Percentiles rank a stretch among this genome's conserved stretches.
phyloP scores from a whole-genome alignment of 352 stramenopile species.

The Phytophthora hybrid region DNA sequence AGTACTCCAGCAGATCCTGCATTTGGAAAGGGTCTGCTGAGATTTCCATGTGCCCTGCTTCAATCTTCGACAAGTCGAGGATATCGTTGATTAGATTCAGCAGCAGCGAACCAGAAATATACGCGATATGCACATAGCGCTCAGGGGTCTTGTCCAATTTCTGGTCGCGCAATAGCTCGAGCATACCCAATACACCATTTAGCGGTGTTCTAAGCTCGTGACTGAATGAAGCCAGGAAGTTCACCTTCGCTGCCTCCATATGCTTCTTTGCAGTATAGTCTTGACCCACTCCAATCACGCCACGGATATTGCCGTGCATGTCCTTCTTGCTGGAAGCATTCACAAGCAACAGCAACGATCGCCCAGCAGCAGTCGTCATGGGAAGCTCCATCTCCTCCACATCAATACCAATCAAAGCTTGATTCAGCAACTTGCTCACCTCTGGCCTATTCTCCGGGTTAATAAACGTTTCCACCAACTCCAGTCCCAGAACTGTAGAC shows the following conservation, averaged over 20 bases:
- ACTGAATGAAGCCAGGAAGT: slow-evolving; percentile 76
- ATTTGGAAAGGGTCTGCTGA: slow-evolving; percentile 81
- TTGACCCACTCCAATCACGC: slow-evolving; percentile 89
- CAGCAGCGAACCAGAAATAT: slow-evolving; percentile 71
- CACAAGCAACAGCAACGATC: slow-evolving; percentile 60
- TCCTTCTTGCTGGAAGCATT: slow-evolving; percentile 85
- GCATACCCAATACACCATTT: slow-evolving; percentile 83
- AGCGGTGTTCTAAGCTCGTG: slow-evolving; percentile 77
- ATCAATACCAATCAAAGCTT: slow-evolving; percentile 73
- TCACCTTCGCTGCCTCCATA: slow-evolving; percentile 74
- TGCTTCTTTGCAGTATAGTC: slow-evolving; percentile 88
- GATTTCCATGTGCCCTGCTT: slow-evolving; percentile 89
- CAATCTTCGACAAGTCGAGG: slow-evolving; percentile 91
- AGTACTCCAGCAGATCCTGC: slow-evolving; percentile 77
- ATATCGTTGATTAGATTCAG: slow-evolving; percentile 89
- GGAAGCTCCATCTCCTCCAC: slow-evolving; percentile 77
- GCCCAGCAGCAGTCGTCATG: slow-evolving; percentile 61
- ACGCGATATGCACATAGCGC: slow-evolving; percentile 77
- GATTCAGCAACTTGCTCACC: slow-evolving; percentile 66
- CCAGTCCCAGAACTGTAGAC: slow-evolving; percentile 58
- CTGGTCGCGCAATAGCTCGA: slow-evolving; percentile 73
- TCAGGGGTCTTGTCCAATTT: slow-evolving; percentile 67
- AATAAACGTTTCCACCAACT: slow-evolving; percentile 72
- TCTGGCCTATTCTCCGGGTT: slow-evolving; percentile 58
- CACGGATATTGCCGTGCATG: slow-evolving; percentile 88